A percentile compares a stretch with the other conserved stretches of the same genome.
Conservation (phyloP, 2,329 filamentous ascomycete species). For the Colletotrichum eleusines region DNA sequence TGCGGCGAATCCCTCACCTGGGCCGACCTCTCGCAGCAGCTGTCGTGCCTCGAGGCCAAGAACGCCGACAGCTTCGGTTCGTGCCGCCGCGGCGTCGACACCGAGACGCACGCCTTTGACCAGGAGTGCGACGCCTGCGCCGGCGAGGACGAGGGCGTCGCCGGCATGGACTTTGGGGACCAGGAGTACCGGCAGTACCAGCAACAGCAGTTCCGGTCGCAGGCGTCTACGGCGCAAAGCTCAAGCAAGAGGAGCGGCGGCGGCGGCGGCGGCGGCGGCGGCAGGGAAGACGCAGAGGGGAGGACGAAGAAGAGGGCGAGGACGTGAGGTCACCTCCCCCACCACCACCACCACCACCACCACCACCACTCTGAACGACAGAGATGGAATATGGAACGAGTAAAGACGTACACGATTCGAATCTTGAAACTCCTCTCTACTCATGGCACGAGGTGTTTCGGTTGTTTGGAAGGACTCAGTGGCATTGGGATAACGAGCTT, state of each 20-base stretch:
- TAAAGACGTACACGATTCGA: background rate
- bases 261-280: conserved; percentile 9
- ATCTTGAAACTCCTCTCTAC: background rate
- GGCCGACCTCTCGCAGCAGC: conserved; percentile 59
- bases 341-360: too few relatives aligned
- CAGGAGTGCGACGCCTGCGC: conserved; percentile 61
- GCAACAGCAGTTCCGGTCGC: conserved; percentile 14
- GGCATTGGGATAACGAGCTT: background rate
- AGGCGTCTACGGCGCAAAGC: background rate
- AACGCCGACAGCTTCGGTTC: conserved; percentile 60
- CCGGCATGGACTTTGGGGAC: conserved; percentile 53
- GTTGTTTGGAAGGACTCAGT: background rate
- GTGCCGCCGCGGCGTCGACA: conserved; percentile 55
- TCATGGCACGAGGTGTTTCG: conserved; percentile 32
- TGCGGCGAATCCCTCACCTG: conserved; percentile 57
- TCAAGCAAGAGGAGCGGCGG: conserved; percentile 18
- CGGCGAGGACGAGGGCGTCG: conserved; percentile 58
- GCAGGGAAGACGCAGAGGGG: conserved; percentile 21
- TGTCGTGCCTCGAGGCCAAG: conserved; percentile 63
- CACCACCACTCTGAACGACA: too few relatives aligned
- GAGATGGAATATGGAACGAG: background rate
- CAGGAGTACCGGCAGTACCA: conserved; percentile 13
- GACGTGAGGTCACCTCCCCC: conserved; percentile 5
- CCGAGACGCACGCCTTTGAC: conserved; percentile 60
- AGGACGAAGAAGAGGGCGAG: conserved; percentile 34